Evolutionary conservation across 2,329 filamentous ascomycete genomes (phyloP).

Genomic region (Hypoxylon sp.): DNA sequence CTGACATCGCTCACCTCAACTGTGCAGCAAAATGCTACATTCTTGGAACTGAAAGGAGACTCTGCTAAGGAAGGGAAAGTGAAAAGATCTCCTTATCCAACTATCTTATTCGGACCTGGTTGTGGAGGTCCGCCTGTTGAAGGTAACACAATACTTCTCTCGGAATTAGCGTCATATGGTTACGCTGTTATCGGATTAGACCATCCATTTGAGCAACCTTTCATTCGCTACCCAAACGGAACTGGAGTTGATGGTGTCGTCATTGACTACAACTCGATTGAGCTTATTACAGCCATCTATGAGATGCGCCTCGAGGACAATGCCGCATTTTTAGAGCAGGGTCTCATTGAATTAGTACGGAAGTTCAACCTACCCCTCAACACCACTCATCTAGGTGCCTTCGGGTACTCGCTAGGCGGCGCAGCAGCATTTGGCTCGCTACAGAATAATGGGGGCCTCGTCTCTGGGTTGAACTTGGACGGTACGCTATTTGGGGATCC

Average conservation of each 20-base stretch:
- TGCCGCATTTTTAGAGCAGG: slow-evolving; percentile 42
- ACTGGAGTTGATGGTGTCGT: slow-evolving; percentile 47
- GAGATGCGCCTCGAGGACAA: slow-evolving; percentile 42
- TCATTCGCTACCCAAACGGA: slow-evolving; percentile 50
- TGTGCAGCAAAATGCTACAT: slow-evolving; percentile 37
- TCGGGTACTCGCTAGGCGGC: slow-evolving; percentile 49
- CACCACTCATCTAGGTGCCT: slow-evolving; percentile 37
- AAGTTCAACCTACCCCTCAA: slow-evolving; percentile 39
- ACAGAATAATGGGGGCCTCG: slow-evolving; percentile 28
- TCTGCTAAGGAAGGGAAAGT: not conserved
- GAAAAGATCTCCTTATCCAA: slow-evolving; percentile 32
- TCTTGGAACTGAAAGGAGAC: slow-evolving; percentile 20
- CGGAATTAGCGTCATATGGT: slow-evolving; percentile 46
- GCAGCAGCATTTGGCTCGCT: slow-evolving; percentile 42
- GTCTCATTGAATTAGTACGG: slow-evolving; percentile 35
- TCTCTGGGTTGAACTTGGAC: slow-evolving; percentile 48
- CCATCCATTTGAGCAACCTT: slow-evolving; percentile 52
- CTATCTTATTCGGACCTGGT: slow-evolving; percentile 45
- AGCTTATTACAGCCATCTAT: slow-evolving; percentile 33
- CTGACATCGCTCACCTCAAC: slow-evolving; percentile 44
- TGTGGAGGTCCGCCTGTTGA: slow-evolving; percentile 44
- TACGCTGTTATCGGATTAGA: slow-evolving; percentile 51
- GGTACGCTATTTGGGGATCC: slow-evolving; percentile 38
- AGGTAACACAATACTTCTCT: slow-evolving; percentile 43
- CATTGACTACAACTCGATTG: slow-evolving; percentile 18